A percentile compares a stretch with the other conserved stretches of the same genome.
These are phyloP conservation scores for Colletotrichum paranaense DNA, from an alignment of 2,329 filamentous ascomycete species.

Conservation along the genomic window DNA sequence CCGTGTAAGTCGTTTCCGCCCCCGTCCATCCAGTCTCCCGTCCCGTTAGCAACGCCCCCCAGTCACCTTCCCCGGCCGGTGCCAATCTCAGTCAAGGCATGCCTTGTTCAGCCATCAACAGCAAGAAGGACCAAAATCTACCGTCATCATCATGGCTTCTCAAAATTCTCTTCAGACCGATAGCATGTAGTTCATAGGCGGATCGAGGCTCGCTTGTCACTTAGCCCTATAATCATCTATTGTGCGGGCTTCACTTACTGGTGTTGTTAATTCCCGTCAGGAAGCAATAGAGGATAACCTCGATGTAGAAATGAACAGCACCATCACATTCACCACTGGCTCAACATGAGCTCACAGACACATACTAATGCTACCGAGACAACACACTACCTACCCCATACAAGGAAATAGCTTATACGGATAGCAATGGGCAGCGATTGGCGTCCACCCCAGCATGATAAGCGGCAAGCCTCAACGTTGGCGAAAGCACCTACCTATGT, in stretches of 20 bases:
- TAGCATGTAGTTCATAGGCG: neutral
- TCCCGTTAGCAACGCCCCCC: neutral
- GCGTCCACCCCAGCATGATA: neutral
- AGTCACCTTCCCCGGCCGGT: neutral
- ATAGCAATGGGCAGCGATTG: neutral
- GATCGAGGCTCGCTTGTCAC: neutral
- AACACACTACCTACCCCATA: neutral
- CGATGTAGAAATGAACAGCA: neutral
- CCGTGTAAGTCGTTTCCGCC: neutral
- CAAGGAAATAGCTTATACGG: neutral
- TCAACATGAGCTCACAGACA: neutral
- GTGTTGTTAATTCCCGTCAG: neutral
- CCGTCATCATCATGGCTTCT: neutral
- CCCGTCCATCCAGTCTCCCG: neutral
- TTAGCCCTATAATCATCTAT: neutral
- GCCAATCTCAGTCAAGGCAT: neutral
- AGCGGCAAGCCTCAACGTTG: neutral
- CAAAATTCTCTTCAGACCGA: neutral
- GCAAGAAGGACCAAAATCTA: neutral
- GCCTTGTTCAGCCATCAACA: neutral
- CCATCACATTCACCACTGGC: too few species aligned
- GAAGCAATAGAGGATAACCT: neutral
- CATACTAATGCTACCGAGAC: neutral
- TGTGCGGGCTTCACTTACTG: neutral
- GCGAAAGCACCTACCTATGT: neutral